Conservation (phyloP, 2,329 filamentous ascomycete species). For the Diaporthe sp. region DNA sequence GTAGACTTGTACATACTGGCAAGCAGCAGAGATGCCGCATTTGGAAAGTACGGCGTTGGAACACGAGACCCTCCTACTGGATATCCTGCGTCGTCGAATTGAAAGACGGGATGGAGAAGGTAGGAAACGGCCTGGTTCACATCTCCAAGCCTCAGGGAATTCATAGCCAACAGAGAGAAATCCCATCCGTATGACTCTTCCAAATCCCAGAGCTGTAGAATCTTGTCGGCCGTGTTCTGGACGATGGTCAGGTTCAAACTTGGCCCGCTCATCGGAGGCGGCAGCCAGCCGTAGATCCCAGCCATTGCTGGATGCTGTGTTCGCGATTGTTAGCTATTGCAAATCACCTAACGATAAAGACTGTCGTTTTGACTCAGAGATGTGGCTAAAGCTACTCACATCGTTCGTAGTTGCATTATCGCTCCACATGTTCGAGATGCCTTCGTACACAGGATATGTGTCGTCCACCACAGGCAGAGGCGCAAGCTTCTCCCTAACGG, state of each 20-base stretch:
- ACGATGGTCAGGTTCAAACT: slow-evolving; percentile 53
- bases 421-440: slow-evolving; percentile 59
- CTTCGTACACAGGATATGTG: slow-evolving; percentile 69
- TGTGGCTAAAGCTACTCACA: slow-evolving; percentile 18
- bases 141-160: slow-evolving; percentile 56
- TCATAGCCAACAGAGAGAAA: slow-evolving; percentile 61
- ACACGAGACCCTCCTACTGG: slow-evolving; percentile 65
- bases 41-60: slow-evolving; percentile 70
- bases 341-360: not conserved
- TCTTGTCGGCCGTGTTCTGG: slow-evolving; percentile 54
- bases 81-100: slow-evolving; percentile 70
- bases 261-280: slow-evolving; percentile 53
- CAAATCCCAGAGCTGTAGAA: slow-evolving; percentile 55
- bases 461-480: slow-evolving; percentile 63
- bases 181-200: slow-evolving; percentile 59
- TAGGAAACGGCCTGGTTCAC: slow-evolving; percentile 55
- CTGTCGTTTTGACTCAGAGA: not conserved
- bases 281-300: slow-evolving; percentile 58
- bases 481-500: slow-evolving; percentile 65
- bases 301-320: slow-evolving; percentile 56
- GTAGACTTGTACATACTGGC: slow-evolving; percentile 55
- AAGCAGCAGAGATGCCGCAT: slow-evolving; percentile 62
- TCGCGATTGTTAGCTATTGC: not conserved
- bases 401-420: slow-evolving; percentile 55
- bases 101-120: slow-evolving; percentile 63